phyloP scores from a whole-genome alignment of 2,329 filamentous ascomycete genomes.

The Macrophomina pseudophaseolina region DNA sequence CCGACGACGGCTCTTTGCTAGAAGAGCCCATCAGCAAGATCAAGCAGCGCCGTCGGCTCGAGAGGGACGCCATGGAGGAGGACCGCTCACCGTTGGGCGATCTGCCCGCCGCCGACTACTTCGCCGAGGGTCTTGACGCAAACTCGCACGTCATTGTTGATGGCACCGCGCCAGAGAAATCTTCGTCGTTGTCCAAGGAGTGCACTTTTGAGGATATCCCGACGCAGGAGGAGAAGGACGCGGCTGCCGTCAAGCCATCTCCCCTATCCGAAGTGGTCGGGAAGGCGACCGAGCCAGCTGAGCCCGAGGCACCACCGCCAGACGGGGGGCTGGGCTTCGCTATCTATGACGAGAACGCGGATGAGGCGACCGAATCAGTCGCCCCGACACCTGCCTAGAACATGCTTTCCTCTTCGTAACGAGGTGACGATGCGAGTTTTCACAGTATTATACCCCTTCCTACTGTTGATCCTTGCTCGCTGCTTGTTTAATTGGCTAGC shows the following conservation, averaged over 20 bases:
- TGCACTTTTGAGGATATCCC: slow-evolving; percentile 33
- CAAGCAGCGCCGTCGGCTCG: slow-evolving; percentile 34
- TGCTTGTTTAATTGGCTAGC: background rate
- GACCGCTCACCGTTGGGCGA: slow-evolving; percentile 46
- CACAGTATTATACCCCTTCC: slow-evolving; percentile 27
- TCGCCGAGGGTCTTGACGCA: slow-evolving; percentile 44
- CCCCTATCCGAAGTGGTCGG: background rate
- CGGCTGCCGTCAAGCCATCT: background rate
- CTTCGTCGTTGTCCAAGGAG: slow-evolving; percentile 43
- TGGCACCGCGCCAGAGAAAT: slow-evolving; percentile 38
- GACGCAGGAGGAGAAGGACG: background rate
- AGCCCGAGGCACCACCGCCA: background rate
- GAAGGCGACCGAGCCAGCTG: background rate
- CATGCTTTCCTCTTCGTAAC: background rate
- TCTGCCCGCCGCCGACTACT: slow-evolving; percentile 44
- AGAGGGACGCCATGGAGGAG: slow-evolving; percentile 48
- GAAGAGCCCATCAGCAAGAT: slow-evolving; percentile 34
- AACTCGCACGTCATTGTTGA: slow-evolving; percentile 44
- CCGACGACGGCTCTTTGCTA: slow-evolving; percentile 30
- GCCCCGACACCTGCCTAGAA: background rate
- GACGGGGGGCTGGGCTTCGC: slow-evolving; percentile 15
- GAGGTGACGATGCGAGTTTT: slow-evolving; percentile 18
- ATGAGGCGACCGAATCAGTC: background rate
- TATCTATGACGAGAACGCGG: slow-evolving; percentile 18
- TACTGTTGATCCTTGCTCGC: slow-evolving; percentile 6